phyloP scores from a whole-genome alignment of 495 filamentous ascomycete genomes.

The Trichoderma parareesei region DNA sequence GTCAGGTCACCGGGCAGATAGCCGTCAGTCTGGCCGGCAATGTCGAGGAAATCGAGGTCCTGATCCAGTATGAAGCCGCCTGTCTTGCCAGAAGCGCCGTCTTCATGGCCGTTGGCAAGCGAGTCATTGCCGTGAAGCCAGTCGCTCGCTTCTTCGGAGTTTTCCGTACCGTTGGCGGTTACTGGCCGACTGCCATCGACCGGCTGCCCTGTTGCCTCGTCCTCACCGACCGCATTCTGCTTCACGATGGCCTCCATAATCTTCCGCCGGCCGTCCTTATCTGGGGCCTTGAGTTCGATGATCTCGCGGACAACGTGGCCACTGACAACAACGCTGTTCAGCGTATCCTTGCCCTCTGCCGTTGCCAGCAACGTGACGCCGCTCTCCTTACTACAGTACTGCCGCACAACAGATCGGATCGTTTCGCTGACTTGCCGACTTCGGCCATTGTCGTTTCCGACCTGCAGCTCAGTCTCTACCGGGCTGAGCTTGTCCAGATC shows the following conservation, averaged over 20 bases:
- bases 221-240: constrained; percentile 34
- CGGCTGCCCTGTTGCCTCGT: constrained; percentile 28
- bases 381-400: constrained; percentile 65
- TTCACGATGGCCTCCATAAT: constrained; percentile 67
- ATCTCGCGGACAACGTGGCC: constrained; percentile 78
- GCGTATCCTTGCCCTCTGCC: constrained; percentile 79
- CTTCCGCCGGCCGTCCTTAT: constrained; percentile 79
- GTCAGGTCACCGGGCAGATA: constrained; percentile 95
- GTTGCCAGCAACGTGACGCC: constrained; percentile 85
- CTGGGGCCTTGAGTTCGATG: constrained; percentile 75
- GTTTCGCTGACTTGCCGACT: constrained; percentile 89
- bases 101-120: constrained; percentile 52
- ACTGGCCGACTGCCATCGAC: constrained; percentile 40
- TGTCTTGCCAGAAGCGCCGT: constrained; percentile 37
- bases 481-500: constrained; percentile 90
- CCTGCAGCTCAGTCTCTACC: constrained; percentile 83
- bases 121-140: constrained; percentile 1
- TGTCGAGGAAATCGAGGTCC: constrained; percentile 82
- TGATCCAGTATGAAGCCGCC: constrained; percentile 61
- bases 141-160: constrained; percentile 38
- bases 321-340: constrained; percentile 72
- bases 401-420: constrained; percentile 70
- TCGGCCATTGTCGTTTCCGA: constrained; percentile 82
- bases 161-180: constrained; percentile 41
- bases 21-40: constrained; percentile 88